phyloP scores from a whole-genome alignment of 768 basidiomycete species.

The Leccinum imitatum region DNA sequence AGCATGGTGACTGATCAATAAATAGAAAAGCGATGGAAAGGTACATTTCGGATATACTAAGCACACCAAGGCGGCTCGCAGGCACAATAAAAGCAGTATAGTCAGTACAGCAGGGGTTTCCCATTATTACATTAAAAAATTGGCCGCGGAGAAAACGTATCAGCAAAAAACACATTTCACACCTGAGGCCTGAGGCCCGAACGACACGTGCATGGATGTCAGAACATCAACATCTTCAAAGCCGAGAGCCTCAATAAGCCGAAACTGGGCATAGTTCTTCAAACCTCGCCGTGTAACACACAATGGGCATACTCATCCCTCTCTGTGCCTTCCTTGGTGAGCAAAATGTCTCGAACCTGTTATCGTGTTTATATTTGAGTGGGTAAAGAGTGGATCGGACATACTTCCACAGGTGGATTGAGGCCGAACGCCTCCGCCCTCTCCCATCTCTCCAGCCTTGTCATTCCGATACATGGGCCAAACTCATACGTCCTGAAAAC shows the following conservation, averaged over 20 bases:
- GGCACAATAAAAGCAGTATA: not conserved
- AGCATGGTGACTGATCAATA: not conserved
- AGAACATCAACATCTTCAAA: not conserved
- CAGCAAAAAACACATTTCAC: not conserved
- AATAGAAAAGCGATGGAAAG: not conserved
- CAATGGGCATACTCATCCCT: slow-evolving; percentile 54
- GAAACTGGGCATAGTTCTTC: not conserved
- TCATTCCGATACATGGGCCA: slow-evolving; percentile 76
- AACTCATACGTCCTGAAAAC: slow-evolving; percentile 67
- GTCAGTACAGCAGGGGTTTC: slow-evolving; percentile 1
- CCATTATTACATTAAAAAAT: not conserved
- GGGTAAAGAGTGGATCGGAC: slow-evolving; percentile 13
- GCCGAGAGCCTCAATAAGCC: not conserved
- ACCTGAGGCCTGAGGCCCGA: not conserved
- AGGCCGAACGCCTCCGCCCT: slow-evolving; percentile 77
- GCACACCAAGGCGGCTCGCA: not conserved
- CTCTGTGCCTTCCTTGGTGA: slow-evolving; percentile 61
- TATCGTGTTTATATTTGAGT: not conserved
- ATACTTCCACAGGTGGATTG: slow-evolving; percentile 75
- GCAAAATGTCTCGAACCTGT: slow-evolving; percentile 78
- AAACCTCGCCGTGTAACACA: slow-evolving; percentile 54
- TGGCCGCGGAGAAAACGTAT: not conserved
- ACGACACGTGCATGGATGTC: not conserved
- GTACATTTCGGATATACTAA: not conserved
- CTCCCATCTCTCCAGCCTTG: slow-evolving; percentile 87